Evolutionary conservation across 78 protist genomes (phyloP).

Genomic region (Chrysochromulina parva): DNA sequence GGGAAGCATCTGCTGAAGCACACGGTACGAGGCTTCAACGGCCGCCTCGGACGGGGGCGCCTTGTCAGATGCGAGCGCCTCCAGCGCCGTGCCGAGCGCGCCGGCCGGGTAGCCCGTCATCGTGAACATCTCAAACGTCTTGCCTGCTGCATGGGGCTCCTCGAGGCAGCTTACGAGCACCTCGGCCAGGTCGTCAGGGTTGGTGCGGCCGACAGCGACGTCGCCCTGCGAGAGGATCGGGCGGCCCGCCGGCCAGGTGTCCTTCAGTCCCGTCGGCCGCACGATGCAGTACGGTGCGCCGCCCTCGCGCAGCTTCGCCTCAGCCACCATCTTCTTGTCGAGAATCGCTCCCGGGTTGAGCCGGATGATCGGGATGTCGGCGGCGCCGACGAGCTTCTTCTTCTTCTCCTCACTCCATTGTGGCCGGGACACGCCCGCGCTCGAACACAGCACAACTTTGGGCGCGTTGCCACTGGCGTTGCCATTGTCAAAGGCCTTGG

Average conservation of each 20-base stretch:
- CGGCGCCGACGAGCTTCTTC: background rate
- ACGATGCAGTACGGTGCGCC: background rate
- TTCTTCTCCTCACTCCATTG: background rate
- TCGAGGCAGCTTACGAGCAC: background rate
- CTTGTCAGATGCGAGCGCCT: background rate
- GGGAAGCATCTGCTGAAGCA: slow-evolving; percentile 30
- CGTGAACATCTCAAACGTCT: background rate
- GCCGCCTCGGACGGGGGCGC: background rate
- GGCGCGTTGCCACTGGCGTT: background rate
- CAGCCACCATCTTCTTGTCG: background rate
- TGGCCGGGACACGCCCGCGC: slow-evolving; percentile 16
- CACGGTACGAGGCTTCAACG: background rate
- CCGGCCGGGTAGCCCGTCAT: background rate
- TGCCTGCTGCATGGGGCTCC: background rate
- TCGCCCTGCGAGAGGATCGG: slow-evolving; percentile 16
- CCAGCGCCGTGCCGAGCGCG: background rate
- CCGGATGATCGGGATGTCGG: slow-evolving; percentile 35
- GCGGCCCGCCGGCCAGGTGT: slow-evolving; percentile 12
- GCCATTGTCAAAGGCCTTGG: background rate
- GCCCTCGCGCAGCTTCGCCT: background rate
- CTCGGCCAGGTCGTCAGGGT: background rate
- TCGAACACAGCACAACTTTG: background rate
- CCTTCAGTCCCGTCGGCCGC: slow-evolving; percentile 30
- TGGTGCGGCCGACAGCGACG: slow-evolving; percentile 21
- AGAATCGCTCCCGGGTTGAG: slow-evolving; percentile 30